phyloP scores from a whole-genome alignment of 306 rosid genomes.

The Quercus glauca region DNA sequence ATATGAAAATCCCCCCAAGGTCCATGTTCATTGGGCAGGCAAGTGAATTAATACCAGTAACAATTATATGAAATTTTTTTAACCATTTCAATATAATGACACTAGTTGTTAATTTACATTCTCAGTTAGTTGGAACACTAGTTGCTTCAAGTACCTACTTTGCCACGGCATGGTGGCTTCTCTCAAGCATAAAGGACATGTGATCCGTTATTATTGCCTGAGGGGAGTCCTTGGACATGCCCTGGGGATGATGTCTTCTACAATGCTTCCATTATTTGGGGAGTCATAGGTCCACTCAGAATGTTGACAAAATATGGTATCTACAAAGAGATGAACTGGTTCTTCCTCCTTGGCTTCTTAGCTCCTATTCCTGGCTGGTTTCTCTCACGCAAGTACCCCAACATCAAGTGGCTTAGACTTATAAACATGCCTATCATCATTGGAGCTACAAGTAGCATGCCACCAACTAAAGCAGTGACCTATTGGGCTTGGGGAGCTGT shows the following conservation, averaged over 20 bases:
- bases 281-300: slow-evolving; percentile 61
- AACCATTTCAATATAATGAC: background rate
- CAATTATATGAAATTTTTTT: background rate
- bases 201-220: slow-evolving; percentile 27
- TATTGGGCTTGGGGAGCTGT: slow-evolving; percentile 48
- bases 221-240: slow-evolving; percentile 79
- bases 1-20: slow-evolving; percentile 83
- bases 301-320: slow-evolving; percentile 51
- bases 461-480: slow-evolving; percentile 48
- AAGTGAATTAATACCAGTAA: background rate
- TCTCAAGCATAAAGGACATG: slow-evolving; percentile 43
- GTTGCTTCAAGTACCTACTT: slow-evolving; percentile 48
- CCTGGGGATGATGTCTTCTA: slow-evolving; percentile 61
- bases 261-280: slow-evolving; percentile 84
- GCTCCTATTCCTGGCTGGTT: slow-evolving; percentile 59
- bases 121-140: slow-evolving; percentile 56
- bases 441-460: slow-evolving; percentile 20
- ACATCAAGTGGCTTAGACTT: slow-evolving; percentile 45
- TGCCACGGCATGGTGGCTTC: slow-evolving; percentile 77
- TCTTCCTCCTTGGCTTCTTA: slow-evolving; percentile 55
- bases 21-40: slow-evolving; percentile 74
- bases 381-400: slow-evolving; percentile 40
- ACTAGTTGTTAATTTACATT: background rate
- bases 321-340: slow-evolving; percentile 56
- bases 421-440: slow-evolving; percentile 58